Base-by-base conservation (phyloP, 2,329 filamentous ascomycete species). In the Aureobasidium sp. region DNA sequence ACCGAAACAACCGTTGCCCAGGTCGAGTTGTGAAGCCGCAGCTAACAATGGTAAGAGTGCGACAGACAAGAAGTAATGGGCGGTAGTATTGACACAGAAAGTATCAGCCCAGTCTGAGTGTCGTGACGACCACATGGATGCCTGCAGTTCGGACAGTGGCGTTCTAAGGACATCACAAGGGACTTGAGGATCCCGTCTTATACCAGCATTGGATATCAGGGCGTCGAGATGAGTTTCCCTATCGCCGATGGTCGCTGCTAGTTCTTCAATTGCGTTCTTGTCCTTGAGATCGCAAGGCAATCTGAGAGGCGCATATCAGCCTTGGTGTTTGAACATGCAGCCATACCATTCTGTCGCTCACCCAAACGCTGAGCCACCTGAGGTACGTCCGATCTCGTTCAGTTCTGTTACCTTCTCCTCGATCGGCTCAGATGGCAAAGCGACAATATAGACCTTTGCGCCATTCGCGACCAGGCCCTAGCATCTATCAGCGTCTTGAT, bases 21-120 rank as follows among this genome's bases (percentile, higher is more conserved):
- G 53, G 17, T 67, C 63, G 15, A 67, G 64, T 5, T 71, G 68
- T 4, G 74, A 72, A 0, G 78, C 79, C 8, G 74, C 74, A 0
- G 69, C 74, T 1, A 82, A 70, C 3, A 81, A 67, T 12, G 77
- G 75, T 1, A 81, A 65, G 5, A 81, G 69, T 1, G 79, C 78
- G 2, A 81, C 78, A 0, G 75, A 73, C 11, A 81, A 70, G 65
- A 79, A 81, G 61, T 80, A 81, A 62, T 81, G 79, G 1, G 79
- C 78, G 4, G 78, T 79, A 0, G 77, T 78, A 63, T 82, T 82
- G 48, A 81, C 70, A 15, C 72, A 69, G 62, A 82, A 81, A 0
- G 78, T 78, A 37, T 75, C 70, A 0, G 72, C 72, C 79, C 79
- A 81, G 66, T 79, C 78, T 0, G 69, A 70, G 41, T 76, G 69